phyloP scores from a whole-genome alignment of 2,329 filamentous ascomycete genomes.

The Rachicladosporium sp. region DNA sequence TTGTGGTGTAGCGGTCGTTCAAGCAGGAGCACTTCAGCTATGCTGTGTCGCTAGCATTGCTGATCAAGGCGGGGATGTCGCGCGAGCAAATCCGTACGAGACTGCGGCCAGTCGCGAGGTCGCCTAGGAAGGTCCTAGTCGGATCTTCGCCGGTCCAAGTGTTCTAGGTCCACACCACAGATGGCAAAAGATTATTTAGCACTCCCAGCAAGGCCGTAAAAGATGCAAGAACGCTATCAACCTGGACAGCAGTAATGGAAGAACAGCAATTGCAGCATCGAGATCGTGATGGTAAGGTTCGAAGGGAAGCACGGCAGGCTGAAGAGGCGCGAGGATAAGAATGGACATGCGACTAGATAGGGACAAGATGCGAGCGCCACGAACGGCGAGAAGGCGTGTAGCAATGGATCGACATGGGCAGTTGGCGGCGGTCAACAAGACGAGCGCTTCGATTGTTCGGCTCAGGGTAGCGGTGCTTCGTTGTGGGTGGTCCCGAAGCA shows the following conservation, averaged over 20 bases:
- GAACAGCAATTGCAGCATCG: too few species aligned
- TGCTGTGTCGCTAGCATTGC: too few species aligned
- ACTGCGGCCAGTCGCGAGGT: slow-evolving; percentile 2
- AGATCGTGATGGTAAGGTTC: too few species aligned
- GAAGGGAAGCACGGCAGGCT: too few species aligned
- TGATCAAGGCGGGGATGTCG: too few species aligned
- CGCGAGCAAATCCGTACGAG: slow-evolving; percentile 1
- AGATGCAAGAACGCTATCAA: too few species aligned
- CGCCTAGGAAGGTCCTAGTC: slow-evolving; percentile 3
- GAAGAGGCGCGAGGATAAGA: background rate
- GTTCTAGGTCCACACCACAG: slow-evolving; percentile 2
- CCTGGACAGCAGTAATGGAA: too few species aligned
- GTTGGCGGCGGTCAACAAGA: slow-evolving; percentile 1
- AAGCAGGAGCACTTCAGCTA: slow-evolving; percentile 1
- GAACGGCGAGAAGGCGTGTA: slow-evolving; percentile 1
- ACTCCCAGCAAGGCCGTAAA: too few species aligned
- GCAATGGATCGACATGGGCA: background rate
- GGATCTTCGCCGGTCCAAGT: slow-evolving; percentile 1
- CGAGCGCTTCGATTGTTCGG: slow-evolving; percentile 3
- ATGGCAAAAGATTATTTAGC: background rate
- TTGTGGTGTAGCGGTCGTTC: background rate
- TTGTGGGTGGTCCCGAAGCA: slow-evolving; percentile 3
- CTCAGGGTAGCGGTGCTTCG: slow-evolving; percentile 1
- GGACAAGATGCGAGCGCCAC: slow-evolving; percentile 2
- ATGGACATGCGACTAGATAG: background rate